Evolutionary conservation across 306 rosid species (phyloP), one percentile per base, ranked within the genome.

Genomic region (Malus asiatica): DNA sequence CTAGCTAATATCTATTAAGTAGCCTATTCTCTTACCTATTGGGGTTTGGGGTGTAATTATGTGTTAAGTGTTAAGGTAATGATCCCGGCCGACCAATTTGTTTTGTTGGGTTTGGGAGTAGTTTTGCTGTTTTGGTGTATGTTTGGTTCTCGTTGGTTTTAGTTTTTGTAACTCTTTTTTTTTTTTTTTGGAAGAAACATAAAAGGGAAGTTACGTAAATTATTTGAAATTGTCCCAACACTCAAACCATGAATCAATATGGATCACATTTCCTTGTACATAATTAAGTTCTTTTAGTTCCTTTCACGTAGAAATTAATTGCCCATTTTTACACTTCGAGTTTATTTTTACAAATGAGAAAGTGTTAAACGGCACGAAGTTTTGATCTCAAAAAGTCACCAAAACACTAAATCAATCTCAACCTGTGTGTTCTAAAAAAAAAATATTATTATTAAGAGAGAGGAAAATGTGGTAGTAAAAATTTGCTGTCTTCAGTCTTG

Each of bases 21-120:
- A 55, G 23, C 51, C 40, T 71, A 72, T 23, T 25, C 23, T 40
- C 42, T 44, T 48, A 62, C 45, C 70, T 45, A 62, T 61, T 74
- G 70, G 77, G 68, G 70, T 40, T 73, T 73, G 68, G 77, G 77
- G 48, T 51, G 70, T 27, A 33, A 61, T 40, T 73, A 46, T 12
- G 18, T 35, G 18, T 74, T 29, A 74, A 61, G 77, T 74, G 66
- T 65, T 22, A 53, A 16, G 18, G 25, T 45, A 29, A 45, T 44
- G 60, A 61, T 74, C 70, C 77, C 42, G 76, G 27, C 57, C 67
- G 77, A 20, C 70, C 69, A 45, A 48, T 27, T 45, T 74, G 61
- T 44, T 29, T 61, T 7, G 60, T 51, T 44, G 16, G 60, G 60
- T 61, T 45, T 62, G 70, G 70, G 77, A 62, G 10, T 64, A 44